These are phyloP conservation scores for Crucibulum laeve DNA, from an alignment of 768 basidiomycete genomes.

Conservation along the genomic window DNA sequence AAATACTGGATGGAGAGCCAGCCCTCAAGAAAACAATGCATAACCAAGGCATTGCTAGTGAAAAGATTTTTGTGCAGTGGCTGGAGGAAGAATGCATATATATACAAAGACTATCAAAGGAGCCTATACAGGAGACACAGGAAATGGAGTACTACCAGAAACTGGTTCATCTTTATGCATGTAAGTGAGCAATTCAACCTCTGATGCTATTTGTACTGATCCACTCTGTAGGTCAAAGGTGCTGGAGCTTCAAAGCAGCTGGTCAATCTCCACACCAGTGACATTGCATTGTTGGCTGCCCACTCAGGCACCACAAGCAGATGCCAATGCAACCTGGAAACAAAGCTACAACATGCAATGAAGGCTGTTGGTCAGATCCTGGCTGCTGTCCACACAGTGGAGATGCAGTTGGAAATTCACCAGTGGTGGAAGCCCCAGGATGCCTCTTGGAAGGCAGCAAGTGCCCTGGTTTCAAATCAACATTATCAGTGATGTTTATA, in stretches of 20 bases:
- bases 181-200: slow-evolving; percentile 4
- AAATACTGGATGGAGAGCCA: slow-evolving; percentile 8
- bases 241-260: background rate
- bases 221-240: background rate
- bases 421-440: slow-evolving; percentile 8
- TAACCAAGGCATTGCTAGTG: slow-evolving; percentile 1
- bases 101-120: slow-evolving; percentile 7
- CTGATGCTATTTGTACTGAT: background rate
- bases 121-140: slow-evolving; percentile 12
- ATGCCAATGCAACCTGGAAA: no score
- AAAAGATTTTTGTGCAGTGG: slow-evolving; percentile 12
- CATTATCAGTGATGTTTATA: slow-evolving; percentile 15
- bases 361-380: background rate
- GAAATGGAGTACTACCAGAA: slow-evolving; percentile 13
- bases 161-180: slow-evolving; percentile 5
- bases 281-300: background rate
- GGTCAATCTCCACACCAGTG: background rate
- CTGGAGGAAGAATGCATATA: slow-evolving; percentile 15
- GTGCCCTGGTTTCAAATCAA: background rate
- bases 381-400: slow-evolving; percentile 5
- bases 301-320: background rate
- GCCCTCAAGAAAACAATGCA: slow-evolving; percentile 5
- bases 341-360: background rate
- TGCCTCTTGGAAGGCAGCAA: slow-evolving; percentile 6
- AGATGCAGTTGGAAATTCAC: slow-evolving; percentile 8